Percentiles rank a stretch among this genome's conserved stretches.
phyloP scores from a whole-genome alignment of 176 grass and related monocot genomes.

The Carex cristatella region DNA sequence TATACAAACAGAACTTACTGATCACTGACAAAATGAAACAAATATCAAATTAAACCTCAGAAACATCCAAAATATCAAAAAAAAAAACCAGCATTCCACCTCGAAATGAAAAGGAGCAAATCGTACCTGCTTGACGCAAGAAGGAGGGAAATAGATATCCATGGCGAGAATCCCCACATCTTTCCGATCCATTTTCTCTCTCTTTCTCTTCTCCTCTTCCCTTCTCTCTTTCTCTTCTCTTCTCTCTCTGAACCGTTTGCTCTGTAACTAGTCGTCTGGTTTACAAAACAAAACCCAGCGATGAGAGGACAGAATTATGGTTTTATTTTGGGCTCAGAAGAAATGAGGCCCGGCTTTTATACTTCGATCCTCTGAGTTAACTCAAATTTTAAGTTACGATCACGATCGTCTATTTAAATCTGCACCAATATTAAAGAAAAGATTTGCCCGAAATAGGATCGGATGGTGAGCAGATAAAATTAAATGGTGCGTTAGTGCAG shows the following conservation, averaged over 20 bases:
- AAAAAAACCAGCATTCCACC: background rate
- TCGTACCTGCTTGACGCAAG: conserved; percentile 61
- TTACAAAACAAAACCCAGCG: background rate
- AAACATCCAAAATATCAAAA: background rate
- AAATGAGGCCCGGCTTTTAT: background rate
- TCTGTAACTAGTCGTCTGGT: background rate
- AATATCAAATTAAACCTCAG: background rate
- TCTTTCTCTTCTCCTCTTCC: background rate
- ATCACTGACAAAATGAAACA: background rate
- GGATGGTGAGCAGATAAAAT: no score
- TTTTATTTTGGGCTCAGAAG: background rate
- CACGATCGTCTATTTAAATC: no score
- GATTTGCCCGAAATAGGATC: no score
- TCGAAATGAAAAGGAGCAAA: background rate
- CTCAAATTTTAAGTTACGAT: no score
- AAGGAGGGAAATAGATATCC: conserved; percentile 89
- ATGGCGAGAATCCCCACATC: conserved; percentile 93
- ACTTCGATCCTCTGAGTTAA: no score
- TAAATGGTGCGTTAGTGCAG: no score
- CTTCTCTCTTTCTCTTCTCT: background rate
- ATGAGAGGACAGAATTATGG: background rate
- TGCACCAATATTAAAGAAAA: no score
- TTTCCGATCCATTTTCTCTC: conserved; percentile 46
- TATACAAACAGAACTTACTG: background rate
- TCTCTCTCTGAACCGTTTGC: background rate